Conservation (phyloP, 2,329 filamentous ascomycete species). For the Polychaeton citri region DNA sequence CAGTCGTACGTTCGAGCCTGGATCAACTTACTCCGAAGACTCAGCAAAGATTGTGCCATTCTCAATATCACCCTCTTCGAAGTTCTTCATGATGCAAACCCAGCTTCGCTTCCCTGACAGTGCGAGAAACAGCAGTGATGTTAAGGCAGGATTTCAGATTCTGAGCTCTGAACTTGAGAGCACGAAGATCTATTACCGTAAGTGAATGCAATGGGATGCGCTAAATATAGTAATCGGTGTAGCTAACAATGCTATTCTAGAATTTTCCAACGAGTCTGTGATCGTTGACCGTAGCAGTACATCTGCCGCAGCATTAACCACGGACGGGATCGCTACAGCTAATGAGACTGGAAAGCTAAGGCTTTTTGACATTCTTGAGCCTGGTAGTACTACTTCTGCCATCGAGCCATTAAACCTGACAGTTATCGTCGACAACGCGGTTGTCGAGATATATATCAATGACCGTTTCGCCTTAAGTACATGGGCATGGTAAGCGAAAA, state of each 20-base stretch:
- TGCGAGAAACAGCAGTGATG: conserved; percentile 20
- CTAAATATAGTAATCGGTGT: too few species aligned
- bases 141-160: conserved; percentile 30
- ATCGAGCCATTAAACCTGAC: conserved; percentile 28
- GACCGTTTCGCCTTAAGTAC: conserved; percentile 29
- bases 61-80: conserved; percentile 17
- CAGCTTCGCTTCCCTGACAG: conserved; percentile 24
- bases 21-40: not conserved
- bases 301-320: conserved; percentile 25
- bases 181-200: conserved; percentile 28
- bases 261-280: conserved; percentile 32
- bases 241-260: too few species aligned
- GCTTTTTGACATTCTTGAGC: conserved; percentile 26
- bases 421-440: conserved; percentile 26
- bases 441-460: conserved; percentile 29
- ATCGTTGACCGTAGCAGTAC: conserved; percentile 29
- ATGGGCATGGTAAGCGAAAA: conserved; percentile 23
- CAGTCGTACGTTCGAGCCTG: conserved; percentile 4
- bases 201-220: too few species aligned
- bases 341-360: conserved; percentile 27
- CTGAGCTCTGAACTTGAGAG: conserved; percentile 27
- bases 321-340: conserved; percentile 24
- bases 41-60: conserved; percentile 2
- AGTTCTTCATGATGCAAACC: conserved; percentile 27
- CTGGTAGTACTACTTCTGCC: conserved; percentile 7